A percentile compares a stretch with the other conserved stretches of the same genome.
Evolutionary conservation across 495 filamentous ascomycete genomes (phyloP).

Genomic region (Astrothelium macrocarpum): DNA sequence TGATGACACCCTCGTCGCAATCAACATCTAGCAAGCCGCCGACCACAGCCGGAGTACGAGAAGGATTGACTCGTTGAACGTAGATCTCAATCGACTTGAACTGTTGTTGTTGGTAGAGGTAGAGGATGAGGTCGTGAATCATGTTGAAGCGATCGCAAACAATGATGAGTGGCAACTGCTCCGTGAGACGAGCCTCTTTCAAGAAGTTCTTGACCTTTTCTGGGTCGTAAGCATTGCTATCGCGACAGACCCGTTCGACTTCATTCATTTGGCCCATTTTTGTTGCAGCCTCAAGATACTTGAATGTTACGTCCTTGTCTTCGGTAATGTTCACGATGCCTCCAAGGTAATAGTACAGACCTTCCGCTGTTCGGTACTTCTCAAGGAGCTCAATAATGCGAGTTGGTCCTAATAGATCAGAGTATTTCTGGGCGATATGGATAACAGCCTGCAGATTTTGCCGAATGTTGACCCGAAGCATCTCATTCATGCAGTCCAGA

Average conservation of each 20-base stretch:
- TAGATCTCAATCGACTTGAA: slow-evolving; percentile 99
- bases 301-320: slow-evolving; percentile 93
- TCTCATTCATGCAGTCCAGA: slow-evolving; percentile 86
- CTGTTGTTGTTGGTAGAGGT: slow-evolving; percentile 98
- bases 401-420: slow-evolving; percentile 85
- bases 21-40: slow-evolving; percentile 95
- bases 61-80: slow-evolving; percentile 96
- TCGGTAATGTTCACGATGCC: slow-evolving; percentile 96
- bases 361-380: slow-evolving; percentile 92
- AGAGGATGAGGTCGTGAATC: slow-evolving; percentile 91
- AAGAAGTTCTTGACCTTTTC: slow-evolving; percentile 99
- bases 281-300: slow-evolving; percentile 97
- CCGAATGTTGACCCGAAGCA: slow-evolving; percentile 92
- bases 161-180: slow-evolving; percentile 94
- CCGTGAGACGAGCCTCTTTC: slow-evolving; percentile 85
- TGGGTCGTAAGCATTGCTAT: slow-evolving; percentile 78
- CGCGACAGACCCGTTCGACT: slow-evolving; percentile 93
- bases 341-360: slow-evolving; percentile 95
- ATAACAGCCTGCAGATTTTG: slow-evolving; percentile 92
- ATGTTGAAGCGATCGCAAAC: slow-evolving; percentile 99
- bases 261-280: slow-evolving; percentile 84
- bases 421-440: slow-evolving; percentile 94
- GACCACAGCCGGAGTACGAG: slow-evolving; percentile 86
- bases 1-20: slow-evolving; percentile 93
- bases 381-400: slow-evolving; percentile 89